Percentiles rank a stretch among this genome's conserved stretches.
Evolutionary conservation across 164 flowering plant genomes (phyloP).

Genomic region (Litsea cubeba): DNA sequence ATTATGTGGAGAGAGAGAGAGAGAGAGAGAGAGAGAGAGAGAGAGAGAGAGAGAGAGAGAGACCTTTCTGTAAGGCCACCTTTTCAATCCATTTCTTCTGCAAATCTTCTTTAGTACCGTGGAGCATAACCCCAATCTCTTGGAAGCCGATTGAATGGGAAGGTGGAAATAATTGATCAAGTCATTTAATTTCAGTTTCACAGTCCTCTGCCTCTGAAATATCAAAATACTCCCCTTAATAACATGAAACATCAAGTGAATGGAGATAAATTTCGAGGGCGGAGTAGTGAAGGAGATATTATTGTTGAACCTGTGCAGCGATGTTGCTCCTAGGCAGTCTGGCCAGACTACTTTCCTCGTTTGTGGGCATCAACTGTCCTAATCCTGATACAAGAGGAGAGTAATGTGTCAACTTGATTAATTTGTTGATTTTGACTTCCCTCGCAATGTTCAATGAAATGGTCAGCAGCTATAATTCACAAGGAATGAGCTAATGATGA

Average conservation of each 20-base stretch:
- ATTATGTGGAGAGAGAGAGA: neutral
- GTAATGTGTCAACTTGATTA: neutral
- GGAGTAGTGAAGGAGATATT: neutral
- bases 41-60: neutral
- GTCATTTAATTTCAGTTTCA: slow-evolving; percentile 34
- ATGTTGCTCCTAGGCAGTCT: neutral
- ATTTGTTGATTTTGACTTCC: no score
- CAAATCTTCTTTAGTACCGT: slow-evolving; percentile 57
- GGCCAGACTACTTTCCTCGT: neutral
- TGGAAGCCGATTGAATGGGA: slow-evolving; percentile 42
- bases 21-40: neutral
- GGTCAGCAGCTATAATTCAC: no score
- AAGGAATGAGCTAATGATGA: no score
- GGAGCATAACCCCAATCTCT: slow-evolving; percentile 31
- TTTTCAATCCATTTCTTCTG: slow-evolving; percentile 23
- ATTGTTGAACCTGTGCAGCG: neutral
- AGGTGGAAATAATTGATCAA: slow-evolving; percentile 39
- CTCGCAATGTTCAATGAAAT: no score
- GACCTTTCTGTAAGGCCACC: slow-evolving; percentile 75
- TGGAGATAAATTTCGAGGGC: neutral
- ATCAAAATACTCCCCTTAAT: neutral
- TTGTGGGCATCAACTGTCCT: neutral
- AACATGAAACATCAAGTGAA: neutral
- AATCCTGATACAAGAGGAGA: neutral
- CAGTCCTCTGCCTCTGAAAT: slow-evolving; percentile 50